These are phyloP conservation scores for Rhodosporidiobolus sp. DNA, from an alignment of 768 basidiomycete genomes.

Conservation along the genomic window DNA sequence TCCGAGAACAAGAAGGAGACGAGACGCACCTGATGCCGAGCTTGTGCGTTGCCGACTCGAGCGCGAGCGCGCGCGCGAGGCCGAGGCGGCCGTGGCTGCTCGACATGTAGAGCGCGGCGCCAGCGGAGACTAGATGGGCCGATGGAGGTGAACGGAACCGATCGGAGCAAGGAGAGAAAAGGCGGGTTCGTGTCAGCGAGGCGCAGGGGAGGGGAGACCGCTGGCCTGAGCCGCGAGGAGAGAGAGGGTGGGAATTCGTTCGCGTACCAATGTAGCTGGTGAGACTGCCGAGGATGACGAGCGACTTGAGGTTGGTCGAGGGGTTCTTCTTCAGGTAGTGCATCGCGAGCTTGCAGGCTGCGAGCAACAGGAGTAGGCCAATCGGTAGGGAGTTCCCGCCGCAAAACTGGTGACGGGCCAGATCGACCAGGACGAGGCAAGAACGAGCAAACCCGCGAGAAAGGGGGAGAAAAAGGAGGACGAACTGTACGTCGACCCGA, in stretches of 20 bases:
- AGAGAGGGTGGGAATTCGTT: no score
- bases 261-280: background rate
- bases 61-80: background rate
- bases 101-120: background rate
- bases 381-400: no score
- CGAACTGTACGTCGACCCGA: background rate
- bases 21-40: background rate
- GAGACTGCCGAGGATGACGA: background rate
- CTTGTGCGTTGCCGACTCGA: background rate
- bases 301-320: background rate
- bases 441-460: background rate
- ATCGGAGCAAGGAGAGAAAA: no score
- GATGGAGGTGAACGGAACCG: no score
- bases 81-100: constrained; percentile 1
- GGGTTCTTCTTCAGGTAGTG: background rate
- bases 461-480: background rate
- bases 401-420: no score
- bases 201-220: no score
- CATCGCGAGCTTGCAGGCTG: background rate
- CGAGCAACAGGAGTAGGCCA: no score
- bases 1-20: no score
- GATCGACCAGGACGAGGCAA: background rate
- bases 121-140: background rate
- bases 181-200: no score
- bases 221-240: no score